A percentile compares a stretch with the other conserved stretches of the same genome.
phyloP scores from a whole-genome alignment of 2,329 filamentous ascomycete species.

The Pleoardoris graminearum region DNA sequence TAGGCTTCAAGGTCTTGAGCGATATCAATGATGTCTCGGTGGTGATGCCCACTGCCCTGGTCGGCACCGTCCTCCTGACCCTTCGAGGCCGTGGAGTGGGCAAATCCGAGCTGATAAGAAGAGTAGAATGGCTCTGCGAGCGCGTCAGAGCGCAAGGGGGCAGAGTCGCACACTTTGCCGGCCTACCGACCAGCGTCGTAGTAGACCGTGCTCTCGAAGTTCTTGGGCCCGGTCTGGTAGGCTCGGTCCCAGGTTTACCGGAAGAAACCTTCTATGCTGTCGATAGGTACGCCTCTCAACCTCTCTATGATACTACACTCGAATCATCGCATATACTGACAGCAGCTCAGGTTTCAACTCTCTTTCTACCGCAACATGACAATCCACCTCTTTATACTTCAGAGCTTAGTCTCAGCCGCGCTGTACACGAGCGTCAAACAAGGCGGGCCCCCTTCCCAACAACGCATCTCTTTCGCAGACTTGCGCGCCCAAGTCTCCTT shows the following conservation, averaged over 20 bases:
- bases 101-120: slow-evolving; percentile 78
- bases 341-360: slow-evolving; percentile 71
- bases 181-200: slow-evolving; percentile 75
- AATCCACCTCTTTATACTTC: slow-evolving; percentile 94
- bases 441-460: slow-evolving; percentile 80
- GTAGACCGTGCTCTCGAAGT: slow-evolving; percentile 90
- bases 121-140: slow-evolving; percentile 86
- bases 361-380: slow-evolving; percentile 99
- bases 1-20: slow-evolving; percentile 89
- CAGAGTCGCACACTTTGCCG: slow-evolving; percentile 89
- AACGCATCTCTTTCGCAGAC: slow-evolving; percentile 75
- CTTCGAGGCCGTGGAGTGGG: slow-evolving; percentile 90
- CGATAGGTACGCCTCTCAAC: slow-evolving; percentile 59
- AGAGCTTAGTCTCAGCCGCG: slow-evolving; percentile 84
- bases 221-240: slow-evolving; percentile 85
- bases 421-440: slow-evolving; percentile 91
- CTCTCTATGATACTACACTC: background rate
- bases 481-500: slow-evolving; percentile 82
- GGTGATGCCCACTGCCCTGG: slow-evolving; percentile 95
- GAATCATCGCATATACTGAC: slow-evolving; percentile 11
- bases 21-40: slow-evolving; percentile 97
- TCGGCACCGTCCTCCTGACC: slow-evolving; percentile 90
- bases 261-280: slow-evolving; percentile 95
- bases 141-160: slow-evolving; percentile 85
- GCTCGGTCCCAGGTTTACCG: slow-evolving; percentile 73